Percentiles rank a stretch among this genome's conserved stretches.
phyloP scores from a whole-genome alignment of 352 stramenopile genomes.

The Globisporangium nunn region DNA sequence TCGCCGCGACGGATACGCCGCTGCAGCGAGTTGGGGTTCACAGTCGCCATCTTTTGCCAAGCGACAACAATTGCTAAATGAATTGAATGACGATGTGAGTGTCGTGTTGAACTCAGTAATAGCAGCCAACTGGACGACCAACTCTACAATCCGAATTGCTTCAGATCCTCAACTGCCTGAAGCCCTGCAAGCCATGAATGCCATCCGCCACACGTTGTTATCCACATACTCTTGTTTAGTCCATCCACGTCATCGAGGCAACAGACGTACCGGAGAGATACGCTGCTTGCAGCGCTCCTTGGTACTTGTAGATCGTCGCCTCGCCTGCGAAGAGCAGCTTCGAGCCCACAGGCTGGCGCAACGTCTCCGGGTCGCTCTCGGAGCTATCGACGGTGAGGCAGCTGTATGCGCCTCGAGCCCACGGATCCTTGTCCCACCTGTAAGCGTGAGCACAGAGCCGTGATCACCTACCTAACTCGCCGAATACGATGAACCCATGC shows the following conservation, averaged over 20 bases:
- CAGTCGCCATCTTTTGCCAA: conserved; percentile 9
- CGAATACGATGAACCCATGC: background rate
- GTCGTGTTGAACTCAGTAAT: background rate
- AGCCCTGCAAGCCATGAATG: conserved; percentile 11
- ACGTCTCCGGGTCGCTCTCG: conserved; percentile 40
- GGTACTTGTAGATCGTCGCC: conserved; percentile 61
- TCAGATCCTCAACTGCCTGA: conserved; percentile 21
- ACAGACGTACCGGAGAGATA: conserved; percentile 36
- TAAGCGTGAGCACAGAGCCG: background rate
- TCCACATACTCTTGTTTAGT: background rate
- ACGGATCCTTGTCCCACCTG: conserved; percentile 58
- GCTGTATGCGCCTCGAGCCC: conserved; percentile 51
- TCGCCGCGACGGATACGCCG: conserved; percentile 27
- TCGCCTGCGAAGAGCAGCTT: conserved; percentile 63
- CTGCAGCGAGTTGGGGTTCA: conserved; percentile 11
- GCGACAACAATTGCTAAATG: too few species aligned
- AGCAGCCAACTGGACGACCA: background rate
- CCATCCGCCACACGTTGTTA: background rate
- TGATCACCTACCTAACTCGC: background rate
- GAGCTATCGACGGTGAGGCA: conserved; percentile 57
- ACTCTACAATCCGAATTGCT: conserved; percentile 12
- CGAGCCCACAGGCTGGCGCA: conserved; percentile 29
- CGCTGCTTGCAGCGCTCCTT: conserved; percentile 54
- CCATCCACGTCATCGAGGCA: background rate
- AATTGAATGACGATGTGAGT: too few species aligned